Percentiles rank a stretch among this genome's conserved stretches.
Conservation (phyloP, 768 basidiomycete genomes). For the Psilocybe cubensis region DNA sequence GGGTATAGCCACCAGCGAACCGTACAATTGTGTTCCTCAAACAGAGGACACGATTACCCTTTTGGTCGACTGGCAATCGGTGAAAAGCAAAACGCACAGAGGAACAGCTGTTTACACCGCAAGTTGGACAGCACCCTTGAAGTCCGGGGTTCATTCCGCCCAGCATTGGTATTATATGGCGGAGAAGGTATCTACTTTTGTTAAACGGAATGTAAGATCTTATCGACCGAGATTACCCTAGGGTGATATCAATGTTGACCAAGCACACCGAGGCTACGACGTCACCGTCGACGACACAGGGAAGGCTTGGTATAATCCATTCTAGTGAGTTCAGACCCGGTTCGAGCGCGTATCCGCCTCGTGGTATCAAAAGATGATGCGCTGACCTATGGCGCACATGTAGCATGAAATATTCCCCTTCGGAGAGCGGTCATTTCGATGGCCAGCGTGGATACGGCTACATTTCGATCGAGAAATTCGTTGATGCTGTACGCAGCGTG, state of each 20-base stretch:
- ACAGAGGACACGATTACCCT: conserved; percentile 97
- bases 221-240: conserved; percentile 32
- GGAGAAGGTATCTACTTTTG: conserved; percentile 62
- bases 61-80: conserved; percentile 91
- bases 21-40: conserved; percentile 82
- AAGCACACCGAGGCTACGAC: conserved; percentile 93
- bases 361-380: conserved; percentile 10
- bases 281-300: conserved; percentile 85
- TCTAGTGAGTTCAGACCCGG: conserved; percentile 64
- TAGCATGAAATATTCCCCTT: conserved; percentile 95
- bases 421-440: conserved; percentile 91
- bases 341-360: conserved; percentile 9
- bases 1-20: conserved; percentile 88
- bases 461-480: conserved; percentile 90
- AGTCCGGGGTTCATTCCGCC: conserved; percentile 86
- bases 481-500: conserved; percentile 81
- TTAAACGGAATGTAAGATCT: not conserved
- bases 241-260: conserved; percentile 93
- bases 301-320: conserved; percentile 87
- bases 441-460: conserved; percentile 94
- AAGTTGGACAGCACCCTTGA: conserved; percentile 91
- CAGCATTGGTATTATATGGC: conserved; percentile 97
- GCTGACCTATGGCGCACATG: conserved; percentile 2
- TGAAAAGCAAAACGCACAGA: conserved; percentile 70
- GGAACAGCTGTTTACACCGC: conserved; percentile 94